Evolutionary conservation across 2,329 filamentous ascomycete species (phyloP), one percentile per base, ranked within the genome.

Genomic region (Dactylonectria macrodidyma): DNA sequence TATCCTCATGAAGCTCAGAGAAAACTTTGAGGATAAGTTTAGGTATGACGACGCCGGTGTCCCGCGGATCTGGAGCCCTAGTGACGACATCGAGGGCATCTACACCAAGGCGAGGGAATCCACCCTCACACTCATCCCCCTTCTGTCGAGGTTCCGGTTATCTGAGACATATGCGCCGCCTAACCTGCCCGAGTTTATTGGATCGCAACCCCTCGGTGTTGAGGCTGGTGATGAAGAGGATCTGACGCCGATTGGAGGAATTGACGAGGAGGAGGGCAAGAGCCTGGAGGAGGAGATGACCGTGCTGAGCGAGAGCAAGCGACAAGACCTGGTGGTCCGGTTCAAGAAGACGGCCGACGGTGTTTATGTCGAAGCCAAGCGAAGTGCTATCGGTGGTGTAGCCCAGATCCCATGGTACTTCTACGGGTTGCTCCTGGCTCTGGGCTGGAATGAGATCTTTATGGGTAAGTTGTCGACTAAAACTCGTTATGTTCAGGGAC

Each of bases 21-120:
- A 99, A 81, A 98, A 98, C 84, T 99, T 99, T 74, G 96, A 99
- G 82, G 96, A 99, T 84, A 98, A 97, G 82, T 99, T 99, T 88
- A 92, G 96, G 71, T 99, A 99, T 77, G 96, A 99, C 76, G 95
- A 98, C 67, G 91, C 91, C 7, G 96, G 96, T 30, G 96, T 99
- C 5, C 96, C 96, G 5, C 89, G 96, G 67, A 97, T 99, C 81
- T 99, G 96, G 96, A 91, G 95, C 26, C 96, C 96, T 1, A 95
- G 92, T 2, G 96, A 99, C 79, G 96, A 99, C 78, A 99, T 99
- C 68, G 96, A 99, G 84, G 95, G 95, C 52, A 86, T 97, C 48
- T 99, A 98, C 82, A 98, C 95, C 41, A 92, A 91, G 71, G 95
- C 96, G 3, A 90, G 95, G 71, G 95, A 98, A 82, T 97, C 94